Conservation (phyloP, 169 alveolate genomes). For the Theileria orientalis region DNA sequence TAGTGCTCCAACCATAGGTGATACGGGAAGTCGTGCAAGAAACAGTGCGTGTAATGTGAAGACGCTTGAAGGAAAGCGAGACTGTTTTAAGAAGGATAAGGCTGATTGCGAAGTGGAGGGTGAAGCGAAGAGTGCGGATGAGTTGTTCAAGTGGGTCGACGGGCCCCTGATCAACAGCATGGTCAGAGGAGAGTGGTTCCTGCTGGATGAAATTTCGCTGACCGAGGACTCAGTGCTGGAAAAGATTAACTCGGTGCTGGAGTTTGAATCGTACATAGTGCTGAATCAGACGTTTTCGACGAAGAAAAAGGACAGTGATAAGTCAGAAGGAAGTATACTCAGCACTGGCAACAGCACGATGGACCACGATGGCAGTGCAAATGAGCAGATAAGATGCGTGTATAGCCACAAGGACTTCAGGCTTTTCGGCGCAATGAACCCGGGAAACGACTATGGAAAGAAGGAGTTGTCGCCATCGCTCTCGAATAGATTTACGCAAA, state of each 20-base stretch:
- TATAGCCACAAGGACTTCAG: slow-evolving; percentile 81
- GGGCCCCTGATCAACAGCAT: slow-evolving; percentile 97
- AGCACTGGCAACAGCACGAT: slow-evolving; percentile 9
- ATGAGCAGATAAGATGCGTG: neutral
- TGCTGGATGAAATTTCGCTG: slow-evolving; percentile 97
- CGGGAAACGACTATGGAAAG: slow-evolving; percentile 99
- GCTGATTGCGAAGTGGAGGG: neutral
- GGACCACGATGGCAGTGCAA: neutral
- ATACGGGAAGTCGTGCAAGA: slow-evolving; percentile 11
- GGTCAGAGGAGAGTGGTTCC: slow-evolving; percentile 91
- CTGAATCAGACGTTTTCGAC: slow-evolving; percentile 75
- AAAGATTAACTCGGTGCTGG: slow-evolving; percentile 97
- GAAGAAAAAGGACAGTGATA: slow-evolving; percentile 78
- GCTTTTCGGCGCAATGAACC: slow-evolving; percentile 99
- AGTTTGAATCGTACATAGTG: slow-evolving; percentile 55
- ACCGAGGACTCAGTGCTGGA: slow-evolving; percentile 99
- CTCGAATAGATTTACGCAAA: slow-evolving; percentile 96
- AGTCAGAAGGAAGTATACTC: slow-evolving; percentile 83
- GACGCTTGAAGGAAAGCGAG: neutral
- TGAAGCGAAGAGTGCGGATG: neutral
- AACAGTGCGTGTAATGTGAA: neutral
- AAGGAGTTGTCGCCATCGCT: slow-evolving; percentile 98
- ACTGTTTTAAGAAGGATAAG: neutral
- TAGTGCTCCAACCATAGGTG: slow-evolving; percentile 15
- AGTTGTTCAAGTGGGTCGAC: slow-evolving; percentile 96